These are phyloP conservation scores for Tolypocladium nubicola DNA, from an alignment of 2,329 filamentous ascomycete species.

Conservation along the genomic window DNA sequence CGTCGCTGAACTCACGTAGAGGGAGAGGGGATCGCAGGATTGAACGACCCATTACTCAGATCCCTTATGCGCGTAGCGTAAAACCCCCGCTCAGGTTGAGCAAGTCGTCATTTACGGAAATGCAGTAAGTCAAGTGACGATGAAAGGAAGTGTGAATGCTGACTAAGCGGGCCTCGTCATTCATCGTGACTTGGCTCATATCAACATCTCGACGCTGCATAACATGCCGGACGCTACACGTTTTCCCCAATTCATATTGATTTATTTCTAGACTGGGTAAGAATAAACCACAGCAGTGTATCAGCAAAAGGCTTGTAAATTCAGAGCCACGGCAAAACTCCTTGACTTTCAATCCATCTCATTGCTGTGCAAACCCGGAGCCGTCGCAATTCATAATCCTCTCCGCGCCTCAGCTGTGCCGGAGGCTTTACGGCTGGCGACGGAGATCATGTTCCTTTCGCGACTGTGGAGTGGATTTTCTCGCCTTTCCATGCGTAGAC, in stretches of 20 bases:
- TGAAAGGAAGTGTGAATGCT: background rate
- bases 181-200: background rate
- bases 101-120: background rate
- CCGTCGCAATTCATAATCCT: background rate
- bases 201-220: background rate
- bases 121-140: background rate
- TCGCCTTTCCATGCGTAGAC: background rate
- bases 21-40: background rate
- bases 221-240: background rate
- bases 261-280: background rate
- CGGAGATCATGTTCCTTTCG: background rate
- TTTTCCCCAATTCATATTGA: background rate
- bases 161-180: background rate
- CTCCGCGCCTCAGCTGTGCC: too few relatives aligned
- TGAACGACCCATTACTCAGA: background rate
- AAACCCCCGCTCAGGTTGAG: background rate
- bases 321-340: background rate
- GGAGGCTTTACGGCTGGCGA: background rate
- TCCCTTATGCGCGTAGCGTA: background rate
- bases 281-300: background rate
- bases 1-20: background rate
- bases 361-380: background rate
- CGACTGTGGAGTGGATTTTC: background rate
- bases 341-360: background rate
- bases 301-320: background rate